A percentile compares a stretch with the other conserved stretches of the same genome.
Evolutionary conservation across 2,329 filamentous ascomycete species (phyloP).

Genomic region (Metarhizium sp.): DNA sequence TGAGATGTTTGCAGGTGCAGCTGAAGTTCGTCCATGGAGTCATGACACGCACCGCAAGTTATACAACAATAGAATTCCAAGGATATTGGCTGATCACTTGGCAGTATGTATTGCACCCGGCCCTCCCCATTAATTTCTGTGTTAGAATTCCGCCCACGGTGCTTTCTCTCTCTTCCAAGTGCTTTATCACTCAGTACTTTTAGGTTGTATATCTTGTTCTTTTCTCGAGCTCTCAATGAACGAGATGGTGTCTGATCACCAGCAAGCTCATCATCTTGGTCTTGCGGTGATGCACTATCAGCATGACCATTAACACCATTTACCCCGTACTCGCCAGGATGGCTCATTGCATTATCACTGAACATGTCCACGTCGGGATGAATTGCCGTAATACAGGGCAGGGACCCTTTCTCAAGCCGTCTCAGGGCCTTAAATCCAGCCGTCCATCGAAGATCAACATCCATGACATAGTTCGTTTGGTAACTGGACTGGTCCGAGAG

Average conservation of each 20-base stretch:
- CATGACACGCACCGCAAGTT: conserved; percentile 37
- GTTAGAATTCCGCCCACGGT: conserved; percentile 18
- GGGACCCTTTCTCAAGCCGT: conserved; percentile 30
- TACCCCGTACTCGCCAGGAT: conserved; percentile 10
- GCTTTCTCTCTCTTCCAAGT: conserved; percentile 41
- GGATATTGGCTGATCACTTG: conserved; percentile 32
- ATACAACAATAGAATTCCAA: conserved; percentile 43
- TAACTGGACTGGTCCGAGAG: conserved; percentile 13
- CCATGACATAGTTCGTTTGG: conserved; percentile 36
- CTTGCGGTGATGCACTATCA: conserved; percentile 22
- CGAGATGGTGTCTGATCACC: conserved; percentile 43
- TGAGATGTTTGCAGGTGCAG: conserved; percentile 38
- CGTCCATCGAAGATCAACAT: conserved; percentile 39
- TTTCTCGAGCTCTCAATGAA: conserved; percentile 36
- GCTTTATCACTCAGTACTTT: conserved; percentile 50
- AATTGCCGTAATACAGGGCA: conserved; percentile 33
- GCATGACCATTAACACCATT: conserved; percentile 12
- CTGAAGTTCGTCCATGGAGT: conserved; percentile 37
- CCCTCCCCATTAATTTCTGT: conserved; percentile 23
- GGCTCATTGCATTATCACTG: conserved; percentile 14
- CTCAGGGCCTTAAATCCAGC: conserved; percentile 27
- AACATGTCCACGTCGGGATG: conserved; percentile 22
- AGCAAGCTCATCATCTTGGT: conserved; percentile 34
- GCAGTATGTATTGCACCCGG: conserved; percentile 36
- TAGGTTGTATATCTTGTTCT: conserved; percentile 47